Evolutionary conservation across 441 rosid genomes (phyloP), one percentile per base, ranked within the genome.

Genomic region (Pelargonium citronellum): DNA sequence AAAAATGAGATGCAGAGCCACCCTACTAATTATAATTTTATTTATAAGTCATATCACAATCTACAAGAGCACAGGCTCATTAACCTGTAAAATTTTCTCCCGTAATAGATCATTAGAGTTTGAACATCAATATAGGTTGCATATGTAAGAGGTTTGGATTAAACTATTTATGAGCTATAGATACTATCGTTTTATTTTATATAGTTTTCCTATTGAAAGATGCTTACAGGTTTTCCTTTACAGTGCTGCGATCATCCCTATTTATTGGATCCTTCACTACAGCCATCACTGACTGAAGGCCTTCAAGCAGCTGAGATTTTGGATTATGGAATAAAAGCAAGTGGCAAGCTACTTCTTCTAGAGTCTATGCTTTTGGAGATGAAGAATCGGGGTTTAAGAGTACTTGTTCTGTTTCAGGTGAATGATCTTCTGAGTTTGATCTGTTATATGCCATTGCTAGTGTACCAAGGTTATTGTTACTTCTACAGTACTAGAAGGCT

Each of bases 221-320:
- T 61, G 37, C 39, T 61, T 61, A 61, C 15, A 60, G 10, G 39
- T 34, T 24, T 61, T 24, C 12, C 39, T 74, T 78, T 81, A 75
- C 97, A 95, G 99, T 86, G 91, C 79, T 92, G 98, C 77, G 93
- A 92, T 82, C 96, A 92, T 83, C 98, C 99, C 19, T 90, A 88
- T 79, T 70, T 83, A 73, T 70, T 79, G 82, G 90, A 90, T 82
- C 57, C 79, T 68, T 76, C 79, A 53, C 75, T 83, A 69, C 84
- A 79, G 67, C 63, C 27, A 61, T 72, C 73, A 66, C 77, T 88
- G 67, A 71, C 68, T 17, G 77, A 81, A 73, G 86, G 82, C 70
- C 76, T 80, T 41, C 44, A 7, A 41, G 44, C 44, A 0, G 44
- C 44, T 41, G 44, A 41, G 57, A 30, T 70, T 70, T 75, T 92